Evolutionary conservation across 371 early-diverging fungal genomes (phyloP).

Genomic region (Dichotomocladium elegans): DNA sequence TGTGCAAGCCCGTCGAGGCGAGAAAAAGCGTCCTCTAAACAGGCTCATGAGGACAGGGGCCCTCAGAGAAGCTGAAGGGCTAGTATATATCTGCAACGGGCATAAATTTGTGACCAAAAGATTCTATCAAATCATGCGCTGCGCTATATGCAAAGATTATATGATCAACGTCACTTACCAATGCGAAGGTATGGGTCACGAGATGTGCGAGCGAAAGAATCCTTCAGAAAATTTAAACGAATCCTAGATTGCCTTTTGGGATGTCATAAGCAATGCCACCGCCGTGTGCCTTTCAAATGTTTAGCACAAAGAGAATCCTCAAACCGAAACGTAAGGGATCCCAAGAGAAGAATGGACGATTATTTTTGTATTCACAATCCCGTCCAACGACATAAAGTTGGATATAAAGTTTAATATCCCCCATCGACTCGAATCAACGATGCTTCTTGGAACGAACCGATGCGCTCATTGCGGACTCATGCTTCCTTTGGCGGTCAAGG

Average conservation of each 20-base stretch:
- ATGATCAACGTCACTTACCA: conserved; percentile 85
- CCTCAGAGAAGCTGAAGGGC: conserved; percentile 79
- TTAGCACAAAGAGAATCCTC: no score
- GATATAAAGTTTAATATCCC: conserved; percentile 88
- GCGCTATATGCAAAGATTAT: conserved; percentile 91
- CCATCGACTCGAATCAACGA: conserved; percentile 84
- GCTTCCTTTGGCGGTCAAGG: conserved; percentile 79
- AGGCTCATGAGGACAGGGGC: conserved; percentile 85
- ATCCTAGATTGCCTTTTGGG: conserved; percentile 84
- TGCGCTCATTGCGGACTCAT: conserved; percentile 97
- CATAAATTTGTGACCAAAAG: conserved; percentile 86
- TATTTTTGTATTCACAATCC: no score
- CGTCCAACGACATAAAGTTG: no score
- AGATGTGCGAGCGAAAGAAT: background rate
- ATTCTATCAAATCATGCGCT: conserved; percentile 92
- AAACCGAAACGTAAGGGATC: no score
- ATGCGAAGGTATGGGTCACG: conserved; percentile 87
- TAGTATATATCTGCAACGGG: conserved; percentile 78
- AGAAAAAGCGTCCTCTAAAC: conserved; percentile 59
- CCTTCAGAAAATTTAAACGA: background rate
- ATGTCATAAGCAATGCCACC: conserved; percentile 90
- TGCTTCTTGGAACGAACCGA: conserved; percentile 83
- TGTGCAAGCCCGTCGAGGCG: conserved; percentile 22
- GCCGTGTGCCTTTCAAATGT: conserved; percentile 89
- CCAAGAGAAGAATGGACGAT: no score